These are phyloP conservation scores for Helianthus tuberosus DNA, from an alignment of 129 eudicot genomes.

Conservation along the genomic window DNA sequence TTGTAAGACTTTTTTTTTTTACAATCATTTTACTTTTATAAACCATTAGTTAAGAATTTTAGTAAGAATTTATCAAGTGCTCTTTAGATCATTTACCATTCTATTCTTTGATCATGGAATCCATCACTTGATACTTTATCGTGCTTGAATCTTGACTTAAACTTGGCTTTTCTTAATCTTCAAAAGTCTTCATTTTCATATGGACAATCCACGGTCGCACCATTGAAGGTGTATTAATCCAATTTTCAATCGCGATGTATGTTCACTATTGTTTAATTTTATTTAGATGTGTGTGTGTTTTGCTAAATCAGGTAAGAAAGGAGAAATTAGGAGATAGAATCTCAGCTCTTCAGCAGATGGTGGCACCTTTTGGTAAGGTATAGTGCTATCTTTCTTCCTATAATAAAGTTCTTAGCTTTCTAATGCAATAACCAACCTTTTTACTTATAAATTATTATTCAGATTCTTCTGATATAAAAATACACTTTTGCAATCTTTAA, in stretches of 20 bases:
- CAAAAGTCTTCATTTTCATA: too few species aligned
- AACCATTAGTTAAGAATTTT: too few species aligned
- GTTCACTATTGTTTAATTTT: neutral
- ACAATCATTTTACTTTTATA: too few species aligned
- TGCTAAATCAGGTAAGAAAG: slow-evolving; percentile 60
- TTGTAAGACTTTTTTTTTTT: too few species aligned
- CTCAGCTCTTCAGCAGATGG: slow-evolving; percentile 86
- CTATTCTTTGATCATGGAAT: too few species aligned
- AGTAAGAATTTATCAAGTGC: too few species aligned
- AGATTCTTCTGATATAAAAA: neutral
- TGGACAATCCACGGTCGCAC: slow-evolving; percentile 26
- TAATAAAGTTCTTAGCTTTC: slow-evolving; percentile 30
- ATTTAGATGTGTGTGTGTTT: slow-evolving; percentile 1
- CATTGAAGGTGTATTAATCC: slow-evolving; percentile 54
- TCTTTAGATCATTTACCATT: too few species aligned
- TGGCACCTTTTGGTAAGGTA: slow-evolving; percentile 95
- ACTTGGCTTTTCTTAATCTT: too few species aligned
- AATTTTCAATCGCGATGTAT: slow-evolving; percentile 12
- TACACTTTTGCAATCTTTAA: neutral
- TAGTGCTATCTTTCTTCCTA: slow-evolving; percentile 11
- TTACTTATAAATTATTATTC: neutral
- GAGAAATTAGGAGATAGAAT: slow-evolving; percentile 92
- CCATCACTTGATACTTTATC: too few species aligned
- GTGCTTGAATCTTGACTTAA: too few species aligned
- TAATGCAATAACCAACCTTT: slow-evolving; percentile 6